phyloP scores from a whole-genome alignment of 2,329 filamentous ascomycete species.

The Neonectria punicea region DNA sequence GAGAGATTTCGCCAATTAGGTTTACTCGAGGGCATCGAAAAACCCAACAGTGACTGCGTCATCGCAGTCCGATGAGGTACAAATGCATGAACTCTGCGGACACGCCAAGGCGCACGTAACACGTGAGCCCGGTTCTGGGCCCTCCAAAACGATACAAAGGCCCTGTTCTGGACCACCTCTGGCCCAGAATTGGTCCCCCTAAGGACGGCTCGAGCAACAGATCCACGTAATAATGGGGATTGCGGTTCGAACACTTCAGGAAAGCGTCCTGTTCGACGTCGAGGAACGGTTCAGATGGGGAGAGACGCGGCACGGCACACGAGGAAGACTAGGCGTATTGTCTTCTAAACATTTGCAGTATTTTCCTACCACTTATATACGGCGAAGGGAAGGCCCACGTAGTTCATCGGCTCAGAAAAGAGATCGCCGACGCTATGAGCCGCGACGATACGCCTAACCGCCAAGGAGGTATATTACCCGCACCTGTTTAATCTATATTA shows the following conservation, averaged over 20 bases:
- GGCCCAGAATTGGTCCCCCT: too few relatives aligned
- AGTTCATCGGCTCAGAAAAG: neutral
- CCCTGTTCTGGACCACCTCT: too few relatives aligned
- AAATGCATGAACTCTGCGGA: too few relatives aligned
- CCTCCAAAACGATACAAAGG: too few relatives aligned
- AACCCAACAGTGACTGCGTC: too few relatives aligned
- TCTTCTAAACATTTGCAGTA: neutral
- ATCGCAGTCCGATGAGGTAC: too few relatives aligned
- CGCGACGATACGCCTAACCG: neutral
- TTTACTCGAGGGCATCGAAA: too few relatives aligned
- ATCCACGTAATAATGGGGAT: conserved; percentile 3
- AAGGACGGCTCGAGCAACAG: neutral
- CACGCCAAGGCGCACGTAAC: too few relatives aligned
- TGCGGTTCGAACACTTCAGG: neutral
- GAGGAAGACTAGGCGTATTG: conserved; percentile 1
- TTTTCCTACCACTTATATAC: conserved; percentile 1
- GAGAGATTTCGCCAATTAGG: too few relatives aligned
- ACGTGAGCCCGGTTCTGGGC: too few relatives aligned
- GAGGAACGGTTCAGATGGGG: neutral
- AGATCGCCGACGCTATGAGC: neutral
- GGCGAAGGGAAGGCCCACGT: neutral
- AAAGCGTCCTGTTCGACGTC: neutral
- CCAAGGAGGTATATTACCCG: too few relatives aligned
- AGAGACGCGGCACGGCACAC: neutral
- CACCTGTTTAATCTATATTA: too few relatives aligned